A percentile compares a stretch with the other conserved stretches of the same genome.
These are phyloP conservation scores for Nidularia pulvinata DNA, from an alignment of 768 basidiomycete genomes.

Conservation along the genomic window DNA sequence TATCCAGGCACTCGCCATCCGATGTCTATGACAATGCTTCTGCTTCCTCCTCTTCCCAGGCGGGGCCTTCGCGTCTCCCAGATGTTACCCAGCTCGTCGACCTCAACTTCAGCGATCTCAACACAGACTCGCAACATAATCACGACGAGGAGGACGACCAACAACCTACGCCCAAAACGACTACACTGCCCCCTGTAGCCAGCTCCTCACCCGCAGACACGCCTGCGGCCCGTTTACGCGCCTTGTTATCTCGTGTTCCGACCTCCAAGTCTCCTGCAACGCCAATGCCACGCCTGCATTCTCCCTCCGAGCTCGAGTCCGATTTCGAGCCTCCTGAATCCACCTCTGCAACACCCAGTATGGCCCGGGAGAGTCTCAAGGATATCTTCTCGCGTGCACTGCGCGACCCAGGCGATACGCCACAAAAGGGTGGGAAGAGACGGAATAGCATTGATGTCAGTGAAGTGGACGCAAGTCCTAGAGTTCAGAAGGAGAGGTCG, in stretches of 20 bases:
- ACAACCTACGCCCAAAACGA: conserved; percentile 34
- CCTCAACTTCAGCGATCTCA: conserved; percentile 20
- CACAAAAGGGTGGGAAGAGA: conserved; percentile 44
- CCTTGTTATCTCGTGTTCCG: conserved; percentile 53
- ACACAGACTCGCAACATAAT: conserved; percentile 14
- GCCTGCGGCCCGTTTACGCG: conserved; percentile 64
- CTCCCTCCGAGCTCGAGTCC: conserved; percentile 51
- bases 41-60: conserved; percentile 19
- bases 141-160: conserved; percentile 32
- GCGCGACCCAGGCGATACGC: conserved; percentile 64
- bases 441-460: conserved; percentile 62
- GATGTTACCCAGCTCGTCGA: conserved; percentile 26
- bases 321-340: conserved; percentile 54
- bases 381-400: conserved; percentile 67
- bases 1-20: conserved; percentile 24
- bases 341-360: conserved; percentile 35
- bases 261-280: conserved; percentile 25
- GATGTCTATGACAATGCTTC: conserved; percentile 17
- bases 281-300: conserved; percentile 20
- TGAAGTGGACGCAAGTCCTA: conserved; percentile 57
- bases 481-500: conserved; percentile 34
- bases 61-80: conserved; percentile 34
- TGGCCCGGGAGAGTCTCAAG: conserved; percentile 58
- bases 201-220: conserved; percentile 30
- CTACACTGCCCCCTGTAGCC: conserved; percentile 15